Evolutionary conservation across 495 filamentous ascomycete genomes (phyloP), one percentile per base, ranked within the genome.

Genomic region (Sphaerosporella brunnea): DNA sequence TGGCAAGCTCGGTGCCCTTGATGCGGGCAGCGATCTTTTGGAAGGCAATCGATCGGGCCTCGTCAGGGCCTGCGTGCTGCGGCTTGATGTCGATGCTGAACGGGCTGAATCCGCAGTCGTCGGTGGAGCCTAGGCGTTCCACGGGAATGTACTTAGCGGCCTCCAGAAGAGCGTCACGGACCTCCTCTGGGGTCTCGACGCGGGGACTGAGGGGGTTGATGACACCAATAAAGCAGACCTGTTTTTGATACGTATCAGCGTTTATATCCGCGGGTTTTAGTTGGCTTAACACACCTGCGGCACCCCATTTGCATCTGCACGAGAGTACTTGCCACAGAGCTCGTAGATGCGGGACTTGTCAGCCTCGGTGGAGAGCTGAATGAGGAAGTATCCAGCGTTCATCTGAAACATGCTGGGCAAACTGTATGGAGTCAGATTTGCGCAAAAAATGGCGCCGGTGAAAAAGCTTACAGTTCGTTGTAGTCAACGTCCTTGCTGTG

Each of bases 301-400:
- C 11, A 67, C 63, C 19, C 63, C 65, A 24, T 67, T 54, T 16
- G 65, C 65, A 28, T 67, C 63, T 19, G 57, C 51, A 3, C 60
- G 59, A 16, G 66, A 65, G 9, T 52, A 44, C 36, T 63, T 32
- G 1, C 66, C 64, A 35, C 62, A 61, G 19, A 65, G 53, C 28
- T 61, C 52, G 53, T 66, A 68, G 18, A 67, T 52, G 26, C 47
- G 23, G 18, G 56, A 38, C 39, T 63, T 68, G 30, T 68, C 62
- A 19, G 52, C 42, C 51, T 68, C 65, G 11, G 52, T 61, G 11
- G 65, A 56, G 32, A 62, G 53, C 42, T 68, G 65, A 40, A 66
- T 65, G 3, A 68, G 54, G 52, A 68, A 68, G 48, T 68, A 68
- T 1, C 65, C 65, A 0, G 66, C 65, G 35, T 68, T 66, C 53